Conservation (phyloP, 768 basidiomycete species). For the Macrolepiota fuliginosa region DNA sequence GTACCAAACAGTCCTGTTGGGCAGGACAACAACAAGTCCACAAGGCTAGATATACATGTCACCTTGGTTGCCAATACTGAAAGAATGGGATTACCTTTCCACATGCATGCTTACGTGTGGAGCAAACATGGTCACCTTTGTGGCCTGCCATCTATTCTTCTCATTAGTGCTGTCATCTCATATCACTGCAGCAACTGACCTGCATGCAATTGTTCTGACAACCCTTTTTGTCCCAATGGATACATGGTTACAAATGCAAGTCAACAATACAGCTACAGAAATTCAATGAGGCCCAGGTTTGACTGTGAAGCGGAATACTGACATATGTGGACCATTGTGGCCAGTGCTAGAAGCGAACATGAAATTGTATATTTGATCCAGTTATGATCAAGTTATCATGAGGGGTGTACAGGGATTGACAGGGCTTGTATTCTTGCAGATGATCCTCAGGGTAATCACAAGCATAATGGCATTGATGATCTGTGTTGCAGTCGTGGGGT, state of each 20-base stretch:
- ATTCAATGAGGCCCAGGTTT: not conserved
- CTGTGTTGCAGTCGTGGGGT: slow-evolving; percentile 48
- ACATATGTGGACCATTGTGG: slow-evolving; percentile 56
- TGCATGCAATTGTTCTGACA: slow-evolving; percentile 53
- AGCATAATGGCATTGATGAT: slow-evolving; percentile 40
- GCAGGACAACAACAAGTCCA: slow-evolving; percentile 22
- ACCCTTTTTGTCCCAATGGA: slow-evolving; percentile 42
- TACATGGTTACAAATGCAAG: slow-evolving; percentile 49
- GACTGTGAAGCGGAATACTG: slow-evolving; percentile 16
- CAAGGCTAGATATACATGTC: slow-evolving; percentile 35
- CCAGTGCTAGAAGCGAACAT: slow-evolving; percentile 46
- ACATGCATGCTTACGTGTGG: slow-evolving; percentile 52
- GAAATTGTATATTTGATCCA: not conserved
- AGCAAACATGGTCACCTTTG: slow-evolving; percentile 49
- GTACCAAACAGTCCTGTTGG: slow-evolving; percentile 27
- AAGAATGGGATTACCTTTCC: slow-evolving; percentile 38
- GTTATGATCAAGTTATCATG: not conserved
- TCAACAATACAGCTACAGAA: slow-evolving; percentile 47
- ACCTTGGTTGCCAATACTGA: not conserved
- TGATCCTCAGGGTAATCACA: slow-evolving; percentile 44
- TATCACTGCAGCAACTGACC: slow-evolving; percentile 25
- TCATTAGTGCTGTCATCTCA: not conserved
- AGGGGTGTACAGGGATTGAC: slow-evolving; percentile 43
- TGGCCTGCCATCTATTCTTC: slow-evolving; percentile 43
- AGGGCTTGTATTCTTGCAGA: slow-evolving; percentile 27